Conservation (phyloP, 176 grass and related monocot species). For the Areca catechu region DNA sequence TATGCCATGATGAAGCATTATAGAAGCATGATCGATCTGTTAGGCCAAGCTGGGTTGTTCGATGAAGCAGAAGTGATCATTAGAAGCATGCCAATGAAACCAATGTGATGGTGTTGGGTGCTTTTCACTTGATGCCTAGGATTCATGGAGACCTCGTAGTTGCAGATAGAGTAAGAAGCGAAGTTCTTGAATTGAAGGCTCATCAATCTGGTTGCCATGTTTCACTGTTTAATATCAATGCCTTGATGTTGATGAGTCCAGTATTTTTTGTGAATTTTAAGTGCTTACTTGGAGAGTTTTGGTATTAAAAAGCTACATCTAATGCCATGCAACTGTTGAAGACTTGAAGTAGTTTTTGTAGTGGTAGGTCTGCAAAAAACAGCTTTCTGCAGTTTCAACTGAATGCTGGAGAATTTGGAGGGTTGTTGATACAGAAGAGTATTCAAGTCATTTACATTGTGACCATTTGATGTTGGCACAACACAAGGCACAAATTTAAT, state of each 20-base stretch:
- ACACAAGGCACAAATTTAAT: too few relatives aligned
- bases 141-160: slow-evolving; percentile 46
- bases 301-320: too few relatives aligned
- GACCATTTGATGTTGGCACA: too few relatives aligned
- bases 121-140: slow-evolving; percentile 38
- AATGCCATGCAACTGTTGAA: too few relatives aligned
- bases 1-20: slow-evolving; percentile 49
- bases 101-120: slow-evolving; percentile 43
- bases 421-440: too few relatives aligned
- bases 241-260: slow-evolving; percentile 16
- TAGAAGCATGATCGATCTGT: slow-evolving; percentile 65
- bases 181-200: slow-evolving; percentile 19
- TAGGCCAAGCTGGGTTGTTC: slow-evolving; percentile 49
- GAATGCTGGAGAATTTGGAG: too few relatives aligned
- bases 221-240: slow-evolving; percentile 40
- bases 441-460: too few relatives aligned
- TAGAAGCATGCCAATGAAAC: slow-evolving; percentile 40
- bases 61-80: slow-evolving; percentile 57
- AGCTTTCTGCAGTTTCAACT: too few relatives aligned
- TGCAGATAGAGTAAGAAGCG: slow-evolving; percentile 37
- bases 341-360: too few relatives aligned
- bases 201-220: slow-evolving; percentile 40
- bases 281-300: too few relatives aligned
- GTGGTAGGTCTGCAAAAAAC: too few relatives aligned
- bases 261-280: too few relatives aligned